Conservation (phyloP, 164 flowering plant species). For the Taxillus chinensis region DNA sequence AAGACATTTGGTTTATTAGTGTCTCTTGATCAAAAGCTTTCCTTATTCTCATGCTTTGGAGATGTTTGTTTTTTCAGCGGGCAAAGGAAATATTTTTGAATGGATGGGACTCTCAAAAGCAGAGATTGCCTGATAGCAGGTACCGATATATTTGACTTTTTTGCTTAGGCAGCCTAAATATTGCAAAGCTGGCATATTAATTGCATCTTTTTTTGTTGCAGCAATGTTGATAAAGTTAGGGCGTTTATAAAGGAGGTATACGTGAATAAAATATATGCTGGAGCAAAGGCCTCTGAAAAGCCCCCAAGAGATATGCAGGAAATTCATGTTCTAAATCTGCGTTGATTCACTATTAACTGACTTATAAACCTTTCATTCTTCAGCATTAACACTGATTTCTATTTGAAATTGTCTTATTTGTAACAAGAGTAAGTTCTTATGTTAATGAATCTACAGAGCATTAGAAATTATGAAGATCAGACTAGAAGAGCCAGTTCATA, state of each 20-base stretch:
- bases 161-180: conserved; percentile 1
- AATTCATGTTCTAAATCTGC: conserved; percentile 6
- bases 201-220: conserved; percentile 22
- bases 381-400: not conserved
- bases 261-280: conserved; percentile 59
- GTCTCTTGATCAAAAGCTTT: not conserved
- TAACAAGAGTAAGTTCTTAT: conserved; percentile 7
- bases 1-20: not conserved
- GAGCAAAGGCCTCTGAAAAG: conserved; percentile 47
- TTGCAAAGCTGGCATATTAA: not conserved
- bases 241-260: conserved; percentile 76
- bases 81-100: conserved; percentile 77
- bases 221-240: conserved; percentile 69
- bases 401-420: conserved; percentile 6
- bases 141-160: conserved; percentile 10
- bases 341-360: not conserved
- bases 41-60: conserved; percentile 10
- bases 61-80: conserved; percentile 43
- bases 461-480: conserved; percentile 49
- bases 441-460: conserved; percentile 25
- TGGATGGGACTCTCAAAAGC: conserved; percentile 71
- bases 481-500: conserved; percentile 90
- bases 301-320: conserved; percentile 81
- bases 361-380: not conserved
- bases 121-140: conserved; percentile 80